Percentiles rank a stretch among this genome's conserved stretches.
phyloP scores from a whole-genome alignment of 495 filamentous ascomycete species.

The Schizothecium vesticola region DNA sequence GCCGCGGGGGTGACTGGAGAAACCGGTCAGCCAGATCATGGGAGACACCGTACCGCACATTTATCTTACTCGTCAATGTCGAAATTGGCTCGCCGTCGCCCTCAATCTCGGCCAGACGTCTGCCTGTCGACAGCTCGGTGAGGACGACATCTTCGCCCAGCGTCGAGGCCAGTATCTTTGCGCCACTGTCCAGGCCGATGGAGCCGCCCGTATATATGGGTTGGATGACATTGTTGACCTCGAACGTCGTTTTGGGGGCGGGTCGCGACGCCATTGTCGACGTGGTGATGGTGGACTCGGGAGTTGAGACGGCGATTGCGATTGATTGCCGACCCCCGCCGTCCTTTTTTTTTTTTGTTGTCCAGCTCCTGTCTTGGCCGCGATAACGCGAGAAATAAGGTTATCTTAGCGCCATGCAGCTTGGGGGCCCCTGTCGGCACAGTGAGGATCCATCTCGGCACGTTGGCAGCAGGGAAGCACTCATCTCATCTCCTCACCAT shows the following conservation, averaged over 20 bases:
- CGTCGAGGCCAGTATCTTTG: constrained; percentile 77
- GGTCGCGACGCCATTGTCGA: constrained; percentile 45
- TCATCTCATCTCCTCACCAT: background rate
- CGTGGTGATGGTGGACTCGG: background rate
- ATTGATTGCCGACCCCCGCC: background rate
- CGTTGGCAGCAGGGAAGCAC: background rate
- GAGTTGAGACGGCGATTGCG: background rate
- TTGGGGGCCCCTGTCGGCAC: constrained; percentile 1
- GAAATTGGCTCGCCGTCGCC: constrained; percentile 93
- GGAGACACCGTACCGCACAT: background rate
- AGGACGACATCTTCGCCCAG: constrained; percentile 84
- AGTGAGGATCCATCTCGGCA: background rate
- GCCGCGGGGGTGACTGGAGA: constrained; percentile 73
- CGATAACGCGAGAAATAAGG: constrained; percentile 33
- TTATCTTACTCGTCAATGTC: constrained; percentile 65
- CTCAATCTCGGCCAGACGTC: constrained; percentile 78
- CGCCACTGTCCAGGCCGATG: constrained; percentile 75
- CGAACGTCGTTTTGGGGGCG: constrained; percentile 74
- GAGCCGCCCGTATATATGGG: constrained; percentile 92
- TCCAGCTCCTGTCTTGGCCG: background rate
- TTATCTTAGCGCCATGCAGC: constrained; percentile 35
- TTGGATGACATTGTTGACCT: constrained; percentile 71
- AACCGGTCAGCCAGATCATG: constrained; percentile 16
- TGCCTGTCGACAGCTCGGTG: constrained; percentile 77
- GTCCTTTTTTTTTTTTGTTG: constrained; percentile 14